Evolutionary conservation across 2,329 filamentous ascomycete species (phyloP).

Genomic region (Karstenula rhodostoma): DNA sequence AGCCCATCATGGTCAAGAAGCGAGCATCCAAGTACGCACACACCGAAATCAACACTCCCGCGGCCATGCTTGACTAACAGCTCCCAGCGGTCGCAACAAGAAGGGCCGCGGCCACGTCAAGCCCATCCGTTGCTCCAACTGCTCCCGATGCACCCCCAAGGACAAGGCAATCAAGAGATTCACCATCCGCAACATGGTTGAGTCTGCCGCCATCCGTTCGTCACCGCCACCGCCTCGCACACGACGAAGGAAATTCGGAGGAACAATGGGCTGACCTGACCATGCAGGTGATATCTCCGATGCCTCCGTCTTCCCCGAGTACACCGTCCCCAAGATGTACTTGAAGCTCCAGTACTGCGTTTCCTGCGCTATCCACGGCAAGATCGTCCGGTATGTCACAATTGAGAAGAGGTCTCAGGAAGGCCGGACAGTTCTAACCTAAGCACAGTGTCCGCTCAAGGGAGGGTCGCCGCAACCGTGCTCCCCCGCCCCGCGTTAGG

Average conservation of each 20-base stretch:
- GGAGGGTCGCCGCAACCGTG: slow-evolving; percentile 97
- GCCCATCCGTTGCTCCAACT: slow-evolving; percentile 95
- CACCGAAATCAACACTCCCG: slow-evolving; percentile 25
- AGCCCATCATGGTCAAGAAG: slow-evolving; percentile 78
- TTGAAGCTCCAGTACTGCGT: slow-evolving; percentile 99
- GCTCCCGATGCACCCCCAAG: slow-evolving; percentile 86
- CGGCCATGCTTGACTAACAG: slow-evolving; percentile 45
- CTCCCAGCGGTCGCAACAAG: slow-evolving; percentile 93
- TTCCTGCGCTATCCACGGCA: slow-evolving; percentile 99
- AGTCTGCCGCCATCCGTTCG: slow-evolving; percentile 99
- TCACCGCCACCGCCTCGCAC: slow-evolving; percentile 62
- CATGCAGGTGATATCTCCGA: slow-evolving; percentile 97
- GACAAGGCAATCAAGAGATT: slow-evolving; percentile 99
- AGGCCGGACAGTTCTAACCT: slow-evolving; percentile 24
- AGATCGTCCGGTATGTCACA: slow-evolving; percentile 97
- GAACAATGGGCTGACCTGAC: slow-evolving; percentile 30
- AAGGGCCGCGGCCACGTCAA: slow-evolving; percentile 99
- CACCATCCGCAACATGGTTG: slow-evolving; percentile 99
- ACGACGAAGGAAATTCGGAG: slow-evolving; percentile 17
- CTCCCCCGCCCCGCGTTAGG: slow-evolving; percentile 93
- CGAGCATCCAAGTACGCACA: slow-evolving; percentile 73
- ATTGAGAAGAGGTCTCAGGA: slow-evolving; percentile 11
- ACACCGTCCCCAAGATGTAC: slow-evolving; percentile 99
- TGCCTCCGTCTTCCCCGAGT: slow-evolving; percentile 98
- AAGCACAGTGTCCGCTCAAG: slow-evolving; percentile 87